A percentile compares a stretch with the other conserved stretches of the same genome.
Conservation (phyloP, 1,284 basidiomycete species). For the Leccinum colubrinum region DNA sequence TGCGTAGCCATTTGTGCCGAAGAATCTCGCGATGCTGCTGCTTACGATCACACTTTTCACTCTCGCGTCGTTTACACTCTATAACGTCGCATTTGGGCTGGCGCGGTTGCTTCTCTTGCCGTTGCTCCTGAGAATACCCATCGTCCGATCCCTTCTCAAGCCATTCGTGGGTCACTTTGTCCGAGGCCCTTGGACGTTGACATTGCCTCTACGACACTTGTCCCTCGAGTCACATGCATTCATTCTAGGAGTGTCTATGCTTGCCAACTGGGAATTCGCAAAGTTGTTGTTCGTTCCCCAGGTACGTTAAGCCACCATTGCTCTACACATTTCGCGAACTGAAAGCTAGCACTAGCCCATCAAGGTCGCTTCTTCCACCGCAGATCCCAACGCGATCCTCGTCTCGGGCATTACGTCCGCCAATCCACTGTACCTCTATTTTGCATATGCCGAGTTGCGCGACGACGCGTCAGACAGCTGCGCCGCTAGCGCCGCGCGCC, state of each 20-base stretch:
- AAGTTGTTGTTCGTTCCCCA: conserved; percentile 58
- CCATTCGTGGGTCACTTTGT: conserved; percentile 65
- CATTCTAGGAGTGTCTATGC: conserved; percentile 47
- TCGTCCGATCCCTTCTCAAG: conserved; percentile 46
- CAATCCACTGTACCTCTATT: conserved; percentile 51
- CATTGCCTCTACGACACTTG: conserved; percentile 46
- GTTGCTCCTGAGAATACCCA: conserved; percentile 49
- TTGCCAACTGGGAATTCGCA: conserved; percentile 59
- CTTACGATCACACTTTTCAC: conserved; percentile 42
- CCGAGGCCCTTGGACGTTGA: conserved; percentile 52
- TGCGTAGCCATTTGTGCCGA: conserved; percentile 23
- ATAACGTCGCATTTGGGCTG: conserved; percentile 44
- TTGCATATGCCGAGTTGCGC: conserved; percentile 55
- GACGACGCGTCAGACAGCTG: conserved; percentile 44
- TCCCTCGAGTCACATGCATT: conserved; percentile 47
- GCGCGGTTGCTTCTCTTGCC: conserved; percentile 45
- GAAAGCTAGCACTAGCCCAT: conserved; percentile 37
- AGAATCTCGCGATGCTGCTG: conserved; percentile 24
- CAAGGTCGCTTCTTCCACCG: conserved; percentile 38
- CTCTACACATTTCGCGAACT: not conserved
- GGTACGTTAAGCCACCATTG: conserved; percentile 28
- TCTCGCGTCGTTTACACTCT: conserved; percentile 36
- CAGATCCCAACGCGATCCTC: conserved; percentile 51
- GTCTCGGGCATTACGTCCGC: conserved; percentile 57
- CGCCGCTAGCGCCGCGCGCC: conserved; percentile 38